A percentile compares a stretch with the other conserved stretches of the same genome.
phyloP scores from a whole-genome alignment of 129 eudicot genomes.

The Tanacetum coccineum region DNA sequence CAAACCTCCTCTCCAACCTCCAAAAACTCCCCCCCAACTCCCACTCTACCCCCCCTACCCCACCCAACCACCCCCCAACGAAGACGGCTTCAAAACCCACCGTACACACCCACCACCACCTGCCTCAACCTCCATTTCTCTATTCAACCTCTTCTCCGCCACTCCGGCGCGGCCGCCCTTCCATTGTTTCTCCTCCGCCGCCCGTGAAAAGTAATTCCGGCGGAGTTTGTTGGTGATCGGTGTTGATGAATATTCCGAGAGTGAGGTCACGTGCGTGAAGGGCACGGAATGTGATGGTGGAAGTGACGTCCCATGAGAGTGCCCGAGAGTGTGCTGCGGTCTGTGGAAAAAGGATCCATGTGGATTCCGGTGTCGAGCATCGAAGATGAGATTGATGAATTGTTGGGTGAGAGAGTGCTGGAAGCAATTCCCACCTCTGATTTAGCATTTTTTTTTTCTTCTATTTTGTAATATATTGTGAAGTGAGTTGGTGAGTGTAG shows the following conservation, averaged over 20 bases:
- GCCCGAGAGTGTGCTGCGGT: constrained; percentile 74
- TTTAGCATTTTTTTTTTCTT: constrained; percentile 33
- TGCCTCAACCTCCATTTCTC: too few species aligned
- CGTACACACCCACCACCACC: constrained; percentile 68
- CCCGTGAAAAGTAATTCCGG: neutral
- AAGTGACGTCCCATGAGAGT: constrained; percentile 84
- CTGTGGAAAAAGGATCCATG: constrained; percentile 85
- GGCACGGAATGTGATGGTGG: constrained; percentile 57
- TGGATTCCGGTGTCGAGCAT: constrained; percentile 85
- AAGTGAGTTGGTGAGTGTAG: too few species aligned
- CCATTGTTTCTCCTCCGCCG: neutral
- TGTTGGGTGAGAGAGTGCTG: constrained; percentile 61
- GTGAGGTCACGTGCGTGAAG: constrained; percentile 44
- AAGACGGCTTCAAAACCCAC: constrained; percentile 58
- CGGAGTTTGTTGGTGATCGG: constrained; percentile 9
- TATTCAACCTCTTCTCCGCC: constrained; percentile 26
- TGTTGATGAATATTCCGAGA: constrained; percentile 2
- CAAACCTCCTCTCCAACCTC: constrained; percentile 78
- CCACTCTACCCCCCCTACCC: too few species aligned
- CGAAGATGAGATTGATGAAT: constrained; percentile 77
- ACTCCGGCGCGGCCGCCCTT: too few species aligned
- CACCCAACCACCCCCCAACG: too few species aligned
- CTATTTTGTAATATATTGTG: too few species aligned
- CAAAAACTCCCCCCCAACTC: constrained; percentile 77
- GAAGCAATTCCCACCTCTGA: constrained; percentile 56